Percentiles rank a stretch among this genome's conserved stretches.
These are phyloP conservation scores for Polyporus tsugae DNA, from an alignment of 1,284 basidiomycete species.

Conservation along the genomic window DNA sequence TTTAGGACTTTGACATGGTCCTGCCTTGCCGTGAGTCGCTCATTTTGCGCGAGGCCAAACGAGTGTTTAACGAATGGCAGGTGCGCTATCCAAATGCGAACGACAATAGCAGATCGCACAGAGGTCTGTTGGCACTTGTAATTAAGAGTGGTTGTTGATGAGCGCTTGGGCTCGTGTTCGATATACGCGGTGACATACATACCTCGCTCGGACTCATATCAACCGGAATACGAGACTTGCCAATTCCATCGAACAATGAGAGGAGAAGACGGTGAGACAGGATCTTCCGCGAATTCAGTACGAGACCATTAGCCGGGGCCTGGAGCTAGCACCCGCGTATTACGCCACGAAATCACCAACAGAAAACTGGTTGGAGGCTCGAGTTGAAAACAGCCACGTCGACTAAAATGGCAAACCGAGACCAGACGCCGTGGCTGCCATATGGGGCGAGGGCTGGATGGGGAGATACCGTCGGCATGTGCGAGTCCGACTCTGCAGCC, in stretches of 20 bases:
- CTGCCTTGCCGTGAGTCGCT: neutral
- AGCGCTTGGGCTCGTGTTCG: slow-evolving; percentile 26
- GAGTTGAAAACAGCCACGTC: neutral
- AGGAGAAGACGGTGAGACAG: slow-evolving; percentile 1
- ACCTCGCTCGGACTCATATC: neutral
- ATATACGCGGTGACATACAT: slow-evolving; percentile 11
- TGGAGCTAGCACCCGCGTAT: neutral
- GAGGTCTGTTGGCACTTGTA: neutral
- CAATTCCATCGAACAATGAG: slow-evolving; percentile 23
- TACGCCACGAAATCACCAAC: neutral
- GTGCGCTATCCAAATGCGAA: neutral
- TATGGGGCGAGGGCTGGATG: neutral
- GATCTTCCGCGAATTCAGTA: no score
- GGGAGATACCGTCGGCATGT: slow-evolving; percentile 22
- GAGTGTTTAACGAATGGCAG: neutral
- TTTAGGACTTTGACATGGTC: neutral
- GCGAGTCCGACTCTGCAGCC: neutral
- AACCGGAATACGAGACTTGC: slow-evolving; percentile 23
- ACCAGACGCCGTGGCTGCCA: slow-evolving; percentile 10
- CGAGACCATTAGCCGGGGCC: neutral
- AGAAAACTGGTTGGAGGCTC: no score
- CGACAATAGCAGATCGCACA: slow-evolving; percentile 27
- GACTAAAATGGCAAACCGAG: slow-evolving; percentile 3
- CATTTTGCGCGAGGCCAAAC: neutral
- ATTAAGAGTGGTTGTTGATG: slow-evolving; percentile 8